Percentiles rank a stretch among this genome's conserved stretches.
Conservation (phyloP, 805 yeast species). For the Yamadazyma scolyti region DNA sequence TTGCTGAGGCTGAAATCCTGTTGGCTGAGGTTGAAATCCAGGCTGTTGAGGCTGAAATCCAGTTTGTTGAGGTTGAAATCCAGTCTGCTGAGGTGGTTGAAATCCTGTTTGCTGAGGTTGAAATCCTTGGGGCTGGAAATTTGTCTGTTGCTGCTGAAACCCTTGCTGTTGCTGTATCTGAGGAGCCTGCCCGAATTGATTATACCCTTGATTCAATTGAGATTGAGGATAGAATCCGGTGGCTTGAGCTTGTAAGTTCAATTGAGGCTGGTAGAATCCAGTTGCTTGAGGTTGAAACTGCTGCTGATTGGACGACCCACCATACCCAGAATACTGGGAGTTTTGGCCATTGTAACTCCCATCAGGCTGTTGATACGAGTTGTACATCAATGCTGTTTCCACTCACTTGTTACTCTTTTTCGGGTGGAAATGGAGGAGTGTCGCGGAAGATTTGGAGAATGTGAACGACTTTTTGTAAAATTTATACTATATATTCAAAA, state of each 20-base stretch:
- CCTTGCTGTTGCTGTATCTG: too few species aligned
- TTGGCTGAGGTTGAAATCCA: conserved; percentile 24
- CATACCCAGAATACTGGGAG: conserved; percentile 18
- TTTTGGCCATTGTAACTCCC: conserved; percentile 24
- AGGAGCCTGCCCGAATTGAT: not conserved
- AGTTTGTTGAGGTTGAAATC: conserved; percentile 21
- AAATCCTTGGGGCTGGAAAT: too few species aligned
- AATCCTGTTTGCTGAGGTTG: conserved; percentile 32
- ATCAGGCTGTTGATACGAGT: conserved; percentile 33
- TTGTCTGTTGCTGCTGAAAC: too few species aligned
- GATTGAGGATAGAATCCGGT: conserved; percentile 1
- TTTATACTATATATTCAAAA: too few species aligned
- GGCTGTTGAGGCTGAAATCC: conserved; percentile 18
- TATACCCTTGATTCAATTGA: not conserved
- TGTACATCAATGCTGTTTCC: conserved; percentile 40
- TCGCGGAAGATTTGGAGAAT: too few species aligned
- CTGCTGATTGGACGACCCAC: conserved; percentile 16
- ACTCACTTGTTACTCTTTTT: too few species aligned
- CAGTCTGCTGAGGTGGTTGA: conserved; percentile 15
- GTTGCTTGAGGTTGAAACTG: conserved; percentile 39
- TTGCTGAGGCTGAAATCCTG: conserved; percentile 16
- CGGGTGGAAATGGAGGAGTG: not conserved
- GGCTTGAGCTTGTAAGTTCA: too few species aligned
- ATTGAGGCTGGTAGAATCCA: conserved; percentile 1
- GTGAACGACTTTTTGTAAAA: too few species aligned